phyloP scores from a whole-genome alignment of 192 early-diverging fungal genomes.

The Coemansia sp. region DNA sequence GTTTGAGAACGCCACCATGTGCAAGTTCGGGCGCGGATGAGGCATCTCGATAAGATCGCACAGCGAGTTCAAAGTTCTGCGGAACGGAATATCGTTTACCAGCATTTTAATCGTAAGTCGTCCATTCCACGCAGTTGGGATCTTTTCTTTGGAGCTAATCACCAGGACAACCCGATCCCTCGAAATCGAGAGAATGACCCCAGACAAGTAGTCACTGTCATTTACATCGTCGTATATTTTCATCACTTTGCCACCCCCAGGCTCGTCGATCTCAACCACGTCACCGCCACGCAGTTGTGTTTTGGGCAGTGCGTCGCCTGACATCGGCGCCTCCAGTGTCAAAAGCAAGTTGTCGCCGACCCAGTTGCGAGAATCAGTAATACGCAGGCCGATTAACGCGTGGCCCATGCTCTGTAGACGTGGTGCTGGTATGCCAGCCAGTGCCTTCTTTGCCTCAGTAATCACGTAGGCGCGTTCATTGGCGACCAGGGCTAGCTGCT shows the following conservation, averaged over 20 bases:
- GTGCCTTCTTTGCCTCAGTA: neutral
- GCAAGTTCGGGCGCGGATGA: neutral
- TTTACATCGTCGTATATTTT: neutral
- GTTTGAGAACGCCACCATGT: neutral
- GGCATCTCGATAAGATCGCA: neutral
- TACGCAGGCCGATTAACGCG: constrained; percentile 2
- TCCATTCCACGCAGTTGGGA: neutral
- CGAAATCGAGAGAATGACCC: constrained; percentile 1
- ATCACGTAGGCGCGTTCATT: constrained; percentile 1
- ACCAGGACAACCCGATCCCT: neutral
- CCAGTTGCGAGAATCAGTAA: constrained; percentile 1
- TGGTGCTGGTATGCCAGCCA: neutral
- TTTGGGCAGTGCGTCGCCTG: neutral
- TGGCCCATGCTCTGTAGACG: constrained; percentile 9
- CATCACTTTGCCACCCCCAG: neutral
- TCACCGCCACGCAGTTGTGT: neutral
- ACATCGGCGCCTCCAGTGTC: neutral
- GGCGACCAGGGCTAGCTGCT: neutral
- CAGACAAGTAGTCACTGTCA: neutral
- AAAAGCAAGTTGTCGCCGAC: neutral
- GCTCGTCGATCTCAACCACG: constrained; percentile 3
- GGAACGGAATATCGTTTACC: constrained; percentile 1
- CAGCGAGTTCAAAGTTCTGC: neutral
- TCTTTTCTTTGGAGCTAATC: neutral
- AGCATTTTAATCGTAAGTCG: constrained; percentile 7